Evolutionary conservation across 2,329 filamentous ascomycete species (phyloP).

Genomic region (Fusarium sp.): DNA sequence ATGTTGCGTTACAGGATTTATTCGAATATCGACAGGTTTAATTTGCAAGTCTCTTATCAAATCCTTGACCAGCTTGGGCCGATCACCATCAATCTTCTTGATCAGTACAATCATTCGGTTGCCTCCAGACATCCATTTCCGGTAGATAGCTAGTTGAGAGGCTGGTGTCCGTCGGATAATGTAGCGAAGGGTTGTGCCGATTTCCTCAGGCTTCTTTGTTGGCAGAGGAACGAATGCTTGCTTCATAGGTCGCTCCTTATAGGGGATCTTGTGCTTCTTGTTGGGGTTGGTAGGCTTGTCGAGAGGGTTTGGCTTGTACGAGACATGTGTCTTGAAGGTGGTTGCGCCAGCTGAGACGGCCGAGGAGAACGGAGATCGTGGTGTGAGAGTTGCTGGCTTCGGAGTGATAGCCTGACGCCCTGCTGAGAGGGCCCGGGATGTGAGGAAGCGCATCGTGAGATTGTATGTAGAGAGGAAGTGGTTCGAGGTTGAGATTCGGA

Average conservation of each 20-base stretch:
- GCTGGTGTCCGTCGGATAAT: constrained; percentile 78
- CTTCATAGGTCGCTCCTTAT: constrained; percentile 44
- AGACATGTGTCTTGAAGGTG: constrained; percentile 46
- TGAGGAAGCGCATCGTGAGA: constrained; percentile 48
- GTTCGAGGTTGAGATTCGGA: constrained; percentile 17
- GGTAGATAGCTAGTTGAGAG: constrained; percentile 82
- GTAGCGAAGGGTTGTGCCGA: constrained; percentile 65
- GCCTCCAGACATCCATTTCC: constrained; percentile 78
- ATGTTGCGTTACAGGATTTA: constrained; percentile 76
- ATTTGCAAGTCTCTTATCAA: constrained; percentile 71
- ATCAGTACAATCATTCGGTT: constrained; percentile 81
- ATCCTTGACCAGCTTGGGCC: constrained; percentile 72
- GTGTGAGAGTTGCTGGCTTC: constrained; percentile 24
- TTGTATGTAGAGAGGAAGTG: constrained; percentile 5
- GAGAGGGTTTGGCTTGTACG: constrained; percentile 42
- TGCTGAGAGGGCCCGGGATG: constrained; percentile 44
- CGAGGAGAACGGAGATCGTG: constrained; percentile 33
- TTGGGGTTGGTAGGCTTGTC: constrained; percentile 44
- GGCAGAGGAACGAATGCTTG: constrained; percentile 50
- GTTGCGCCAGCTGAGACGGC: constrained; percentile 31
- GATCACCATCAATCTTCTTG: constrained; percentile 83
- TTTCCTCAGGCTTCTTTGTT: constrained; percentile 50
- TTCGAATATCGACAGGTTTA: constrained; percentile 64
- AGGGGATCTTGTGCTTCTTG: constrained; percentile 47
- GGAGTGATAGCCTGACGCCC: constrained; percentile 39